Percentiles rank a stretch among this genome's conserved stretches.
phyloP scores from a whole-genome alignment of 169 alveolate genomes.

The Perkinsus marinus region DNA sequence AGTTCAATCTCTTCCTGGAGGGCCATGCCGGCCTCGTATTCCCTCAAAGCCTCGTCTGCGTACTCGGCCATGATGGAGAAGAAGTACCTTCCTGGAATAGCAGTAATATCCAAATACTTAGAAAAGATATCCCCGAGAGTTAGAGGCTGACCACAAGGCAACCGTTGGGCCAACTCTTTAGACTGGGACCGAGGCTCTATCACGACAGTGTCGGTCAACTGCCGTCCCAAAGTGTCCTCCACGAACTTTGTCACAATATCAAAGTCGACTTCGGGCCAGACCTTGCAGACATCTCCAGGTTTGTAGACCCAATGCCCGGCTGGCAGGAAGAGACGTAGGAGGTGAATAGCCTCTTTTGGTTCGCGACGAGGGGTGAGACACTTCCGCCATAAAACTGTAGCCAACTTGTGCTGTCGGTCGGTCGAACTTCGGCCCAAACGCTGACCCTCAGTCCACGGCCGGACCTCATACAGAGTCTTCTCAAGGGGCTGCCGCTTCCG shows the following conservation, averaged over 20 bases:
- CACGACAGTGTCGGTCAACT: not conserved
- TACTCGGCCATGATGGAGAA: slow-evolving; percentile 31
- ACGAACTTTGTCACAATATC: not conserved
- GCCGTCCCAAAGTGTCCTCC: not conserved
- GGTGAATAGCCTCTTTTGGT: not conserved
- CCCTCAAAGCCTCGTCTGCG: slow-evolving; percentile 19
- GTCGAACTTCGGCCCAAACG: not conserved
- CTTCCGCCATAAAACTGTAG: not conserved
- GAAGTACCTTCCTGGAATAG: slow-evolving; percentile 47
- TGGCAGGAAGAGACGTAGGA: not conserved
- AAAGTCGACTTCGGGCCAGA: not conserved
- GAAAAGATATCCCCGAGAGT: slow-evolving; percentile 20
- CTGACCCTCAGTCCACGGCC: not conserved
- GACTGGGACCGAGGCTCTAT: not conserved
- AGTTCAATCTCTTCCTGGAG: not conserved
- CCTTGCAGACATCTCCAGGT: not conserved
- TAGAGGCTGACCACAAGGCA: not conserved
- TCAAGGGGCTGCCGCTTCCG: not conserved
- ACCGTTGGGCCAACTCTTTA: not conserved
- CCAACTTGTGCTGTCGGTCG: not conserved
- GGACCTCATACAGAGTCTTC: not conserved
- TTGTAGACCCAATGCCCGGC: not conserved
- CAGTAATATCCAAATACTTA: slow-evolving; percentile 33
- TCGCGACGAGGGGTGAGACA: not conserved
- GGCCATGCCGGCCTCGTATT: not conserved